Evolutionary conservation across 768 basidiomycete species (phyloP).

Genomic region (Tricholoma flavovirens): DNA sequence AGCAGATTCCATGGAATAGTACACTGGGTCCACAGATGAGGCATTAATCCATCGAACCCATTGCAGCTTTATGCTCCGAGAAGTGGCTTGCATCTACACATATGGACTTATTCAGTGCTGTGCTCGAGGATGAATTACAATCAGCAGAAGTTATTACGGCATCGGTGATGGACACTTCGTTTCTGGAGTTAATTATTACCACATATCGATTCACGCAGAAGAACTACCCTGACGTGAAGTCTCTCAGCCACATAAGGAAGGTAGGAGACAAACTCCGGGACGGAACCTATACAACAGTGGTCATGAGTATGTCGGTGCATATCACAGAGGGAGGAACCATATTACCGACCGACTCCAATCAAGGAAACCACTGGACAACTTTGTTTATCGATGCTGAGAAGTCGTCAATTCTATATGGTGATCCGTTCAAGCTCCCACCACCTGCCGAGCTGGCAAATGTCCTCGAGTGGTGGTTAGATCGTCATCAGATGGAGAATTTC

Average conservation of each 20-base stretch:
- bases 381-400: background rate
- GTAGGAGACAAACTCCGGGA: background rate
- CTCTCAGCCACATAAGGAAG: background rate
- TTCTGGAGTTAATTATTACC: background rate
- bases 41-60: background rate
- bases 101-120: background rate
- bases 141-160: background rate
- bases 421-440: too few relatives aligned
- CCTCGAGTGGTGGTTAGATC: too few relatives aligned
- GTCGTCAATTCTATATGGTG: too few relatives aligned
- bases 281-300: background rate
- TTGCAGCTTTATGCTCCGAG: background rate
- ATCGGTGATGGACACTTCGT: background rate
- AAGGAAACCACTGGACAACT: background rate
- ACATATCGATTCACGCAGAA: background rate
- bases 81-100: background rate
- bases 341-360: background rate
- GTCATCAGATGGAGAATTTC: too few relatives aligned
- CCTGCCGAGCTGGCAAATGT: too few relatives aligned
- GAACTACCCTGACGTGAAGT: background rate
- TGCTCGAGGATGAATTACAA: background rate
- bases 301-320: background rate
- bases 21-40: background rate
- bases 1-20: background rate
- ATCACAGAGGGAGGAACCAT: background rate